Evolutionary conservation across 331 rosid species (phyloP).

Genomic region (Stylosanthes scabra): DNA sequence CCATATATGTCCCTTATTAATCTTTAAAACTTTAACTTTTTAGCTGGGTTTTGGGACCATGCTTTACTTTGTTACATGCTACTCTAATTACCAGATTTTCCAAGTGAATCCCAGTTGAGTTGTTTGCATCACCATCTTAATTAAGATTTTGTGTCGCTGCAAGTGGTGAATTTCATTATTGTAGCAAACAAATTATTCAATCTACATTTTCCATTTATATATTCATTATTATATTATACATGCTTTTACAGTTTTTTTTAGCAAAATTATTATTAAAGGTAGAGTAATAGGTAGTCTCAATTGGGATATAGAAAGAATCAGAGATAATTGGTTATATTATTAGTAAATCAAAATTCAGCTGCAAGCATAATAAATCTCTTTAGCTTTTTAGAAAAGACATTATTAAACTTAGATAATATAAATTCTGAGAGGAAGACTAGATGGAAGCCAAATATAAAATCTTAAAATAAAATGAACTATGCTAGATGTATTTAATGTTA

Average conservation of each 20-base stretch:
- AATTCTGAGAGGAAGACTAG: no score
- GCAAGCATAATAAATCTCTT: neutral
- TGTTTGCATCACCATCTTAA: conserved; percentile 33
- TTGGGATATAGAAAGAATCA: neutral
- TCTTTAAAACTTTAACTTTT: conserved; percentile 41
- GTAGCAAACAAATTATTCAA: neutral
- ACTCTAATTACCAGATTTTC: conserved; percentile 39
- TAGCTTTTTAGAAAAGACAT: no score
- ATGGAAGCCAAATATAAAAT: no score
- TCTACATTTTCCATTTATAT: conserved; percentile 24
- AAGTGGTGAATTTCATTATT: conserved; percentile 27
- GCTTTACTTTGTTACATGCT: conserved; percentile 31
- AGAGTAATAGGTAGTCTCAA: no score
- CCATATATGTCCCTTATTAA: neutral
- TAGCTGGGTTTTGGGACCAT: conserved; percentile 56
- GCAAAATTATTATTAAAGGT: no score
- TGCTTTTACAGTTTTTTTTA: neutral
- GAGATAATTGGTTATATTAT: neutral
- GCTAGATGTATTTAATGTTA: no score
- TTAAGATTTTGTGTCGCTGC: conserved; percentile 39
- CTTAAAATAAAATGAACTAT: no score
- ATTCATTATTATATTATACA: neutral
- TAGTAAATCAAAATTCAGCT: neutral
- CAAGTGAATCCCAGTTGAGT: conserved; percentile 32
- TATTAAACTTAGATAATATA: no score